phyloP scores from a whole-genome alignment of 306 rosid species.

The Astragalus glycyphyllos region DNA sequence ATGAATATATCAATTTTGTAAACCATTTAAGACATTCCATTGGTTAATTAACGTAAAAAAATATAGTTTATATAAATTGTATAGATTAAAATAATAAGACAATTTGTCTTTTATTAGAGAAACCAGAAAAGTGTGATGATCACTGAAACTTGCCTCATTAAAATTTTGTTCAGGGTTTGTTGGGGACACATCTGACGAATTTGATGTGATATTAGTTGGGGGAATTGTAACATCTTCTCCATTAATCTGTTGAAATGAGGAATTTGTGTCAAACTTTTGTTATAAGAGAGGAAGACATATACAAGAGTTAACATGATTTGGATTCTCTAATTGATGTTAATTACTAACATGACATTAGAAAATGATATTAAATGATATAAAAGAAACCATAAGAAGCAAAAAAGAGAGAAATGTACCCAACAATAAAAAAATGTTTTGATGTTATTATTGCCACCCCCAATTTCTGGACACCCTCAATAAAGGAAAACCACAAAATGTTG shows the following conservation, averaged over 20 bases:
- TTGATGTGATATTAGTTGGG: neutral
- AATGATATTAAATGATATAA: too few species aligned
- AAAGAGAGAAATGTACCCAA: too few species aligned
- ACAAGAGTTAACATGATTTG: neutral
- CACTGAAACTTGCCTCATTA: slow-evolving; percentile 26
- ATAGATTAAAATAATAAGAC: neutral
- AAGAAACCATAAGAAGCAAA: too few species aligned
- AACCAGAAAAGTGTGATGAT: neutral
- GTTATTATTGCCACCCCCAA: too few species aligned
- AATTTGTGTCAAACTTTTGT: too few species aligned
- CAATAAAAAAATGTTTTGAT: too few species aligned
- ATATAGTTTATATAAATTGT: neutral
- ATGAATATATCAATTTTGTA: neutral
- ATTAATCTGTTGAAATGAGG: slow-evolving; percentile 15
- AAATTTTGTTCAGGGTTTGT: neutral
- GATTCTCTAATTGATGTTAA: neutral
- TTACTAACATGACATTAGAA: neutral
- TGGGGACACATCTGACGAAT: neutral
- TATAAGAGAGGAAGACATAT: neutral
- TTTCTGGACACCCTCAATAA: too few species aligned
- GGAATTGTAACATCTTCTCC: neutral
- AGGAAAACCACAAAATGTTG: too few species aligned
- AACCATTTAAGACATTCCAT: neutral
- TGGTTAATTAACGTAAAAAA: slow-evolving; percentile 1
- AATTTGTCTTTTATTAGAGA: neutral